Evolutionary conservation across 306 rosid genomes (phyloP).

Genomic region (Dalbergia cultrata): DNA sequence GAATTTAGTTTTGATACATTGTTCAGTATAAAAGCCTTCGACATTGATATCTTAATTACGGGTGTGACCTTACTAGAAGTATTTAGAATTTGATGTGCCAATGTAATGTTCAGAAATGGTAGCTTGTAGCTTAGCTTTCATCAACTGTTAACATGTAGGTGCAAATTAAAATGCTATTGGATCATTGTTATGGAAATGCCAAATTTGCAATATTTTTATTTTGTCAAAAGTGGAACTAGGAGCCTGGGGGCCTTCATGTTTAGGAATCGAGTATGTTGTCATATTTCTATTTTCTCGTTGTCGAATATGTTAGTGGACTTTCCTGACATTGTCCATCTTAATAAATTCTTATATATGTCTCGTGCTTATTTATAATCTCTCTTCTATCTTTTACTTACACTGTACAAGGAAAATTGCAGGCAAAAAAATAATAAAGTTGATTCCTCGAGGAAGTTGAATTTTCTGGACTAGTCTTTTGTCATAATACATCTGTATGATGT

Average conservation of each 20-base stretch:
- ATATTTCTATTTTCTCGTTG: neutral
- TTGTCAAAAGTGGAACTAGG: neutral
- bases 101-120: neutral
- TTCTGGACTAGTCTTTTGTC: neutral
- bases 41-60: too few relatives aligned
- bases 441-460: slow-evolving; percentile 20
- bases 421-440: neutral
- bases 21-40: too few relatives aligned
- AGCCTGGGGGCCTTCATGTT: slow-evolving; percentile 16
- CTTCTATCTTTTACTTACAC: neutral
- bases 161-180: neutral
- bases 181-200: slow-evolving; percentile 11
- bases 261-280: slow-evolving; percentile 17
- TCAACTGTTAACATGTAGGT: neutral
- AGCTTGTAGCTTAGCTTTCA: neutral
- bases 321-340: neutral
- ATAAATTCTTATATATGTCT: neutral
- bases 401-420: neutral
- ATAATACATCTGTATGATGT: neutral
- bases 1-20: neutral
- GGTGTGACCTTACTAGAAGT: neutral
- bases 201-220: neutral
- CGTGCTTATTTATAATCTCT: neutral
- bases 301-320: slow-evolving; percentile 22
- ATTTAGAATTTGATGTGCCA: neutral